Base-by-base conservation (phyloP, 495 filamentous ascomycete genomes). In the Aspergillus taichungensis region DNA sequence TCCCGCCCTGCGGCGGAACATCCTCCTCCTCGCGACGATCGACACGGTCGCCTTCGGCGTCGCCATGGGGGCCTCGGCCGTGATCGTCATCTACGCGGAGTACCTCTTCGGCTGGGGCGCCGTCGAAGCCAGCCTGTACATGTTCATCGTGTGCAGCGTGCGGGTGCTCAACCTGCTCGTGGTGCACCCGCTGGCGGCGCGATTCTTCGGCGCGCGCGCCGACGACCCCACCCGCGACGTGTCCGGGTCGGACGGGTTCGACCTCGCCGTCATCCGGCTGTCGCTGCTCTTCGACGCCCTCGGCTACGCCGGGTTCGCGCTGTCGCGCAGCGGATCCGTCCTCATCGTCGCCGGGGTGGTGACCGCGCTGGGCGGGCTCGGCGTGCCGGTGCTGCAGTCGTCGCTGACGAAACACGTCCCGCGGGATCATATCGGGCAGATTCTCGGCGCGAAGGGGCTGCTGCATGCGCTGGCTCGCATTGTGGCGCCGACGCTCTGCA, bases 371-470 rank as follows among this genome's bases (percentile, higher is more conserved):
- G 92, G 91, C 8, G 88, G 91, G 3, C 80, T 96, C 41, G 91
- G 80, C 0, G 82, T 80, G 5, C 90, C 92, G 3, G 91, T 84
- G 0, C 63, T 95, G 40, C 86, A 94, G 53, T 79, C 83, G 0
- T 74, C 85, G 0, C 64, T 96, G 12, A 96, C 87, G 42, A 96
- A 96, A 57, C 92, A 96, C 59, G 82, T 96, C 0, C 87, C 90
- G 5, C 73, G 77, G 7, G 84, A 91, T 51, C 75, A 76, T 28
- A 82, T 87, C 1, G 92, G 92, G 0, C 82, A 89, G 57, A 65
- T 98, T 40, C 75, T 98, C 3, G 92, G 92, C 8, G 92, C 88
- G 1, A 83, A 75, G 12, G 92, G 94, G 0, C 62, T 97, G 40
- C 61, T 98, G 47, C 92, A 96, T 68, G 84, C 87, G 0, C 58